Evolutionary conservation across 2,329 filamentous ascomycete genomes (phyloP).

Genomic region (Amauroascus niger): DNA sequence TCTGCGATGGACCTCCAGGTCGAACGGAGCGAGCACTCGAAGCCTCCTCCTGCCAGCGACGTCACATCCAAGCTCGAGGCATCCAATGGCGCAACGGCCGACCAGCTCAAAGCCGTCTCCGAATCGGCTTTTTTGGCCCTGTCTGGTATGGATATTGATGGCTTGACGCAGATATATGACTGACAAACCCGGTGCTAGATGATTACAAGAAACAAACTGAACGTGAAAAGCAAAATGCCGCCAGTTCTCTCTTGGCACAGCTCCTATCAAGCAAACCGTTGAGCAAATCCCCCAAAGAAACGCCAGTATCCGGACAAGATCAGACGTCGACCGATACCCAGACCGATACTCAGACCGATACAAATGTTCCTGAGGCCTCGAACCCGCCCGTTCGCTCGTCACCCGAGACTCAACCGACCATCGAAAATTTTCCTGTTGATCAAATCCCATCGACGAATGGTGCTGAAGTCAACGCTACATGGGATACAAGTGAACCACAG

Average conservation of each 20-base stretch:
- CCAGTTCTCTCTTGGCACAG: slow-evolving; percentile 35
- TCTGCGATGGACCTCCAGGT: slow-evolving; percentile 32
- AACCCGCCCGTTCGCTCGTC: slow-evolving; percentile 8
- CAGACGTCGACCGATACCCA: neutral
- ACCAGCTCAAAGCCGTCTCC: slow-evolving; percentile 24
- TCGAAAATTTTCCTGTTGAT: neutral
- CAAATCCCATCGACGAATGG: no score
- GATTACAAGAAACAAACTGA: slow-evolving; percentile 24
- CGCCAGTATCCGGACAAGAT: neutral
- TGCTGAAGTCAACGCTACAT: neutral
- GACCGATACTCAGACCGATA: neutral
- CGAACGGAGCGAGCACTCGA: slow-evolving; percentile 2
- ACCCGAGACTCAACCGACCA: neutral
- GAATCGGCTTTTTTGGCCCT: slow-evolving; percentile 27
- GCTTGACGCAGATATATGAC: neutral
- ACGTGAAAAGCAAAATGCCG: slow-evolving; percentile 33
- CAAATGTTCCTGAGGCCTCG: slow-evolving; percentile 12
- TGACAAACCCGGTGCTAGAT: slow-evolving; percentile 16
- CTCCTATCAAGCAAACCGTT: slow-evolving; percentile 31
- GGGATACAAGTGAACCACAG: neutral
- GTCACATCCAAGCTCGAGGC: slow-evolving; percentile 25
- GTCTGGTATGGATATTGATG: slow-evolving; percentile 15
- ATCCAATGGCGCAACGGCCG: slow-evolving; percentile 21
- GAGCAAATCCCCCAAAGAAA: slow-evolving; percentile 7
- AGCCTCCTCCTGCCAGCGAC: slow-evolving; percentile 24